Evolutionary conservation across 1,284 basidiomycete genomes (phyloP), one percentile per base, ranked within the genome.

Genomic region (Ganoderma lingzhi): DNA sequence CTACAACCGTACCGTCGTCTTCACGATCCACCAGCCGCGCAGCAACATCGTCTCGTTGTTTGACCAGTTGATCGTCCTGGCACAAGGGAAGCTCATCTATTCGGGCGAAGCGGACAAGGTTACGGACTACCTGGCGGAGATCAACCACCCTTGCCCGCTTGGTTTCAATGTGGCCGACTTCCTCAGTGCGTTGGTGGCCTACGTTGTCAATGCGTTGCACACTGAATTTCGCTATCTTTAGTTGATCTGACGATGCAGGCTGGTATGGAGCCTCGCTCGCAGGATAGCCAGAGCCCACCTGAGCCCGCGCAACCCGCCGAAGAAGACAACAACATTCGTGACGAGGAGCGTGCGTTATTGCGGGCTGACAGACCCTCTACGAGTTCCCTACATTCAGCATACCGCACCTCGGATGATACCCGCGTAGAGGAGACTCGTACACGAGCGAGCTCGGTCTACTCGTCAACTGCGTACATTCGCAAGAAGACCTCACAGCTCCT

Each of bases 11-110:
- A 98, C 96, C 0, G 95, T 99, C 65, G 86, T 99, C 72, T 98
- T 98, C 82, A 98, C 97, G 0, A 98, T 99, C 71, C 97, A 99
- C 78, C 97, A 99, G 80, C 97, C 97, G n/a, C 91, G 97, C 67
- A 96, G 94, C 79, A 98, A 98, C 82, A 99, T 99, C 73, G 96
- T 99, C 12, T 90, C 95, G 0, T 83, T 99, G 17, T 98, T 99
- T 76, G 97, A 99, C 78, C 93, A 97, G 74, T 85, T 99, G 39
- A 81, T 99, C 2, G 83, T 99, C 4, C 87, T 99, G 14, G 95
- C 94, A 0, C 88, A 89, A 66, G 97, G 97, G 3, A 92, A 91
- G 77, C 82, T 93, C 15, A 89, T 98, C 19, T 96, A 96, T 82
- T 93, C 93, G 1, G 94, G 96, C 41, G 90, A 91, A 66, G 88